A percentile compares a stretch with the other conserved stretches of the same genome.
These are phyloP conservation scores for Eucalyptus paniculata DNA, from an alignment of 345 rosid genomes.

Conservation along the genomic window DNA sequence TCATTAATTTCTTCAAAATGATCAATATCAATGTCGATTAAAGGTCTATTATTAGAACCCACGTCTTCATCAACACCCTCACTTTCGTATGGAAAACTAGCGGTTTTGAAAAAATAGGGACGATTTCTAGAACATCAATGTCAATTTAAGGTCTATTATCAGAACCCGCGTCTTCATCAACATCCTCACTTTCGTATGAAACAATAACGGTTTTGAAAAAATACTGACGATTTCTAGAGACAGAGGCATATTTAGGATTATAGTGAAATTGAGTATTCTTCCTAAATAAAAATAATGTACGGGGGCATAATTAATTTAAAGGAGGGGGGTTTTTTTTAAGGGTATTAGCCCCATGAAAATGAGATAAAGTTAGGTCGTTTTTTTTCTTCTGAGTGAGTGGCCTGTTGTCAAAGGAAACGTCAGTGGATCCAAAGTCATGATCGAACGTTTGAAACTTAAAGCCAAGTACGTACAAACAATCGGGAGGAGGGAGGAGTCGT, in stretches of 20 bases:
- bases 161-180: not conserved
- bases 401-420: not conserved
- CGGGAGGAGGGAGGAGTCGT: not conserved
- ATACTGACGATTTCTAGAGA: not conserved
- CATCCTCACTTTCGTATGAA: not conserved
- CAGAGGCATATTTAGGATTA: rapidly evolving
- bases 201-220: not conserved
- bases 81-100: not conserved
- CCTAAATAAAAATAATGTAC: not conserved
- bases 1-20: not conserved
- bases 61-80: not conserved
- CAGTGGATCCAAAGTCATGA: not conserved
- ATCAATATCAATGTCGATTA: not conserved
- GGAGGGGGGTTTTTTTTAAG: rapidly evolving
- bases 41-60: not conserved
- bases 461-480: not conserved
- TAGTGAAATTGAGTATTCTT: rapidly evolving
- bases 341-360: not conserved
- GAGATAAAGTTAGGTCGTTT: not conserved
- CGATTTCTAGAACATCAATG: not conserved
- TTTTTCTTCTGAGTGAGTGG: not conserved
- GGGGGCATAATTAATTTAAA: not conserved
- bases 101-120: not conserved
- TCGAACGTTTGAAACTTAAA: not conserved
- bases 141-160: not conserved